Conservation (phyloP, 2,329 filamentous ascomycete genomes). For the Ophiostoma himal-ulmi region DNA sequence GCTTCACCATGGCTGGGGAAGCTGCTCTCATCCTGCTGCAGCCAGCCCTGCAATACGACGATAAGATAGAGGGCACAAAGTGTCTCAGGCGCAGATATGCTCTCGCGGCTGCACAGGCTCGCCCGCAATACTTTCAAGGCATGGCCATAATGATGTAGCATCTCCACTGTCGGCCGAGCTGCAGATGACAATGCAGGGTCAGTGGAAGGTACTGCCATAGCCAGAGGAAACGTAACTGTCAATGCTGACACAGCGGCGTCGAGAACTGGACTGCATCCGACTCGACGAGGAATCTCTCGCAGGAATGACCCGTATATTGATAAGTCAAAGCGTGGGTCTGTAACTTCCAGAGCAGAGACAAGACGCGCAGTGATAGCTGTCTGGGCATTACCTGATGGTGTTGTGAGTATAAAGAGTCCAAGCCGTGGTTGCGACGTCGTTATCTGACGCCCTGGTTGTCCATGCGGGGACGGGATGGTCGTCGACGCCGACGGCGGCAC, state of each 20-base stretch:
- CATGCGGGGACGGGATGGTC: slow-evolving; percentile 13
- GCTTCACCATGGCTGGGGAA: slow-evolving; percentile 23
- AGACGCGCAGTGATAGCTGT: slow-evolving; percentile 13
- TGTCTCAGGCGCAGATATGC: slow-evolving; percentile 14
- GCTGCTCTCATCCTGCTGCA: slow-evolving; percentile 14
- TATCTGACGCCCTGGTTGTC: neutral
- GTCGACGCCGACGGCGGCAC: slow-evolving; percentile 10
- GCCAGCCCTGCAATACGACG: slow-evolving; percentile 24
- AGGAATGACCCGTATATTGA: slow-evolving; percentile 24
- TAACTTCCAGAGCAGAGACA: slow-evolving; percentile 20
- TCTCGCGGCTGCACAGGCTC: neutral
- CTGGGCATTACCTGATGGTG: neutral
- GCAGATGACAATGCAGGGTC: neutral
- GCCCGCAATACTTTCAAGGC: slow-evolving; percentile 19
- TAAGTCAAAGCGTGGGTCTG: slow-evolving; percentile 24
- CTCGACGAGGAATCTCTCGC: slow-evolving; percentile 21
- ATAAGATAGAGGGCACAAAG: slow-evolving; percentile 24
- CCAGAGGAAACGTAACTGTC: slow-evolving; percentile 12
- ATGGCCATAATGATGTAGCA: slow-evolving; percentile 21
- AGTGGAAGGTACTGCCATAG: neutral
- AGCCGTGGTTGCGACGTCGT: neutral
- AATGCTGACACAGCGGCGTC: slow-evolving; percentile 22
- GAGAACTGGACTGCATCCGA: slow-evolving; percentile 21
- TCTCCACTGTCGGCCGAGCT: slow-evolving; percentile 17
- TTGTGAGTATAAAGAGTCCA: neutral